Percentiles rank a stretch among this genome's conserved stretches.
These are phyloP conservation scores for Aspergillus sp. DNA, from an alignment of 2,329 filamentous ascomycete genomes.

Conservation along the genomic window DNA sequence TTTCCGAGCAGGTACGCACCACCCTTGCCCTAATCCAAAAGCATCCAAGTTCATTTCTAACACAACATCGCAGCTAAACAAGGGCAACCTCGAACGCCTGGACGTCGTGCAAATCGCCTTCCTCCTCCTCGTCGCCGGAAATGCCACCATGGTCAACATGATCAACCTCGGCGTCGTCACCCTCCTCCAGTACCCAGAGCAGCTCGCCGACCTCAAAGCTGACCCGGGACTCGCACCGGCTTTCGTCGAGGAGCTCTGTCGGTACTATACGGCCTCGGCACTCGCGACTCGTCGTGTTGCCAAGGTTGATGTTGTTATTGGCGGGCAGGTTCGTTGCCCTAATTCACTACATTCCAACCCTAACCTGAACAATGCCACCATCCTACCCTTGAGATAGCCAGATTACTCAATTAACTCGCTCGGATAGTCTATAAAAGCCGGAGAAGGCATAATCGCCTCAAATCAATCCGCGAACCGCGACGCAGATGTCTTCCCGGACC, in stretches of 20 bases:
- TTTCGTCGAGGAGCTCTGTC: slow-evolving; percentile 4
- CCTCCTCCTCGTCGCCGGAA: background rate
- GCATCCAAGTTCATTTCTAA: background rate
- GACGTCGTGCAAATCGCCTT: slow-evolving; percentile 1
- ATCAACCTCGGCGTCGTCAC: slow-evolving; percentile 7
- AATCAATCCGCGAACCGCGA: slow-evolving; percentile 14
- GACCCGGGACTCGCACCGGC: background rate
- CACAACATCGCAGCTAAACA: background rate
- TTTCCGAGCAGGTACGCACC: background rate
- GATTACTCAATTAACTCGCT: too few relatives aligned
- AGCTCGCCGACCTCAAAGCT: slow-evolving; percentile 1
- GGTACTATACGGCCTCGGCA: slow-evolving; percentile 9
- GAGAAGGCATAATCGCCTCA: slow-evolving; percentile 11
- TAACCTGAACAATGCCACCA: too few relatives aligned
- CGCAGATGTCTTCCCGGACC: slow-evolving; percentile 4
- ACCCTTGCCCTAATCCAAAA: too few relatives aligned
- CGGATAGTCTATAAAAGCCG: slow-evolving; percentile 1
- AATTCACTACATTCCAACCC: too few relatives aligned
- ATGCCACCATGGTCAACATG: slow-evolving; percentile 2
- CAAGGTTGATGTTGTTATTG: slow-evolving; percentile 1
- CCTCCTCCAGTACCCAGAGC: slow-evolving; percentile 1
- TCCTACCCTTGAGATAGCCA: too few relatives aligned
- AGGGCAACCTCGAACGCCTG: background rate
- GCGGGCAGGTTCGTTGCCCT: background rate
- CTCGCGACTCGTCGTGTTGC: slow-evolving; percentile 5